Evolutionary conservation across 2,329 filamentous ascomycete species (phyloP).

Genomic region (Falciphora oryzae): DNA sequence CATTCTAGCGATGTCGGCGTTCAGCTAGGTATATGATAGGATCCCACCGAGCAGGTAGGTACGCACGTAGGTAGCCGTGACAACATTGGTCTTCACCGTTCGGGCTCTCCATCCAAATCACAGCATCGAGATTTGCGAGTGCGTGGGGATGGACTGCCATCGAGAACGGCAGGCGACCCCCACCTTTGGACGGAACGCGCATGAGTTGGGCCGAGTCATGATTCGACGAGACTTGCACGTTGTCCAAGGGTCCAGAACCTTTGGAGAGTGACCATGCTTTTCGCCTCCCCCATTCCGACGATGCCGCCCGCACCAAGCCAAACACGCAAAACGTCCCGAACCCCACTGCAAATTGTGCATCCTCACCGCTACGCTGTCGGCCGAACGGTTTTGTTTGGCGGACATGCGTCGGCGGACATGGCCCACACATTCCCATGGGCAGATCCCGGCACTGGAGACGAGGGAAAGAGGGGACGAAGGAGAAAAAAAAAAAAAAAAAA

Average conservation of each 20-base stretch:
- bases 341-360: neutral
- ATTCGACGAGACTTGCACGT: neutral
- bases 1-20: too few relatives aligned
- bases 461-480: conserved; percentile 1
- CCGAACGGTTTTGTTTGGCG: neutral
- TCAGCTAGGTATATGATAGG: too few relatives aligned
- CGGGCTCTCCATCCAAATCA: neutral
- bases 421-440: neutral
- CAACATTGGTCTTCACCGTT: neutral
- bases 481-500: neutral
- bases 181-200: neutral
- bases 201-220: neutral
- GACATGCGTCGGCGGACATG: neutral
- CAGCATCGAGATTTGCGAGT: neutral
- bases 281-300: neutral
- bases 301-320: neutral
- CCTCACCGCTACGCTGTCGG: neutral
- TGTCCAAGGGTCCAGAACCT: neutral
- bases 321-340: neutral
- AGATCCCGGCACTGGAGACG: neutral
- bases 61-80: neutral
- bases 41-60: neutral
- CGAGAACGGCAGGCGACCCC: neutral
- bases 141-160: neutral
- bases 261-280: neutral